Percentiles rank a stretch among this genome's conserved stretches.
phyloP scores from a whole-genome alignment of 2,329 filamentous ascomycete genomes.

The Ambrosiella xylebori region DNA sequence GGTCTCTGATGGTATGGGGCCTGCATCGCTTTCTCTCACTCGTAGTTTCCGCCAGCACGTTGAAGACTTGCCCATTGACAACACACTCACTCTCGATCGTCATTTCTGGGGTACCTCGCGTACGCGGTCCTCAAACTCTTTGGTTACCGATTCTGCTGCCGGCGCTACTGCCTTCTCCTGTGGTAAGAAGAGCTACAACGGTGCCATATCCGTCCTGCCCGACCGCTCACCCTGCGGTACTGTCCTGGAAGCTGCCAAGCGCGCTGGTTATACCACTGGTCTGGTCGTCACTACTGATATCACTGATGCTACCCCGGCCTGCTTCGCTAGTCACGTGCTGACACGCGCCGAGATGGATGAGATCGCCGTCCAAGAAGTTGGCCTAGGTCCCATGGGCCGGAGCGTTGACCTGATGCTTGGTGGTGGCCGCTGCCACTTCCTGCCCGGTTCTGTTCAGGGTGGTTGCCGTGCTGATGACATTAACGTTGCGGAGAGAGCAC shows the following conservation, averaged over 20 bases:
- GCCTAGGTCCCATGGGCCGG: slow-evolving; percentile 69
- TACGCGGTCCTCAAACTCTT: slow-evolving; percentile 64
- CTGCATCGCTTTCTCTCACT: slow-evolving; percentile 73
- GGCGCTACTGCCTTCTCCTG: slow-evolving; percentile 94
- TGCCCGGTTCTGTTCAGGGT: slow-evolving; percentile 63
- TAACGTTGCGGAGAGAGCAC: slow-evolving; percentile 58
- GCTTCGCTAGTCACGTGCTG: slow-evolving; percentile 80
- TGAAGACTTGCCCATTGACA: slow-evolving; percentile 52
- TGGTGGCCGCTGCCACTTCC: slow-evolving; percentile 82
- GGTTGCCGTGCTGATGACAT: slow-evolving; percentile 66
- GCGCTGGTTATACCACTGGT: slow-evolving; percentile 79
- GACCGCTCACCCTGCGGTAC: slow-evolving; percentile 79
- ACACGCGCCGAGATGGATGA: slow-evolving; percentile 66
- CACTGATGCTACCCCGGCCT: slow-evolving; percentile 90
- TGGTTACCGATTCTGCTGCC: slow-evolving; percentile 93
- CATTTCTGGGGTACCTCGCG: slow-evolving; percentile 83
- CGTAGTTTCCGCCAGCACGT: slow-evolving; percentile 70
- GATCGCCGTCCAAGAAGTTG: slow-evolving; percentile 84
- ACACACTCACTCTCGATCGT: slow-evolving; percentile 65
- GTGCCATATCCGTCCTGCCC: slow-evolving; percentile 78
- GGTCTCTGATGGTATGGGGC: slow-evolving; percentile 98
- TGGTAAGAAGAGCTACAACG: slow-evolving; percentile 87
- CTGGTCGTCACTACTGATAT: slow-evolving; percentile 88
- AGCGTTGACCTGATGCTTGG: slow-evolving; percentile 87
- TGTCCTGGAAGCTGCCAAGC: slow-evolving; percentile 81